Evolutionary conservation across 192 early-diverging fungal species (phyloP), one percentile per base, ranked within the genome.

Genomic region (Podila epigama): DNA sequence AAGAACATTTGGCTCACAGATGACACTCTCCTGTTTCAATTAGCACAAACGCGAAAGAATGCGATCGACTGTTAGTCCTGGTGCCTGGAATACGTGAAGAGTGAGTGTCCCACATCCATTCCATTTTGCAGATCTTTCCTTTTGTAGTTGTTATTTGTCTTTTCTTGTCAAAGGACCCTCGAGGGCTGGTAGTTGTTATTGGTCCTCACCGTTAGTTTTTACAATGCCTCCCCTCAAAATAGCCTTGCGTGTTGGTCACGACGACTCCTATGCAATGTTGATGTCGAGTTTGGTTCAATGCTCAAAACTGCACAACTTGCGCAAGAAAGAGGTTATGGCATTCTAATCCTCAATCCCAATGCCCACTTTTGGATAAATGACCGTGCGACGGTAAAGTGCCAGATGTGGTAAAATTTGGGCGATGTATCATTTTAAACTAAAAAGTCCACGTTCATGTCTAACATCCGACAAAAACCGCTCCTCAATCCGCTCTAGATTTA

Each of bases 181-280:
- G n/a, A n/a, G n/a, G n/a, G n/a, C n/a, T n/a, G n/a, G n/a, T n/a
- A n/a, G n/a, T n/a, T n/a, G n/a, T n/a, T n/a, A n/a, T n/a, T n/a
- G n/a, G n/a, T n/a, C n/a, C n/a, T n/a, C n/a, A n/a, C n/a, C n/a
- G n/a, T n/a, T n/a, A n/a, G n/a, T n/a, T n/a, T n/a, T n/a, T n/a
- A n/a, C n/a, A n/a, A n/a, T n/a, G n/a, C n/a, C n/a, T n/a, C n/a
- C n/a, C n/a, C n/a, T 68, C 25, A 27, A 0, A 34, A 20, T 58
- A 75, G 71, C 3, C 59, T 75, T 1, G 72, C 64, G 4, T 2
- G 41, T 1, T 75, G 72, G 72, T 75, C 72, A 20, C 72, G 72
- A 16, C 56, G 72, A 44, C 35, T 75, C 15, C 6, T 75, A 0
- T 50, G 52, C 37, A 75, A 75, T 52, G 13, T 37, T 35, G 34